phyloP scores from a whole-genome alignment of 1,139 yeast species.

The Debaryomyces fabryi region DNA sequence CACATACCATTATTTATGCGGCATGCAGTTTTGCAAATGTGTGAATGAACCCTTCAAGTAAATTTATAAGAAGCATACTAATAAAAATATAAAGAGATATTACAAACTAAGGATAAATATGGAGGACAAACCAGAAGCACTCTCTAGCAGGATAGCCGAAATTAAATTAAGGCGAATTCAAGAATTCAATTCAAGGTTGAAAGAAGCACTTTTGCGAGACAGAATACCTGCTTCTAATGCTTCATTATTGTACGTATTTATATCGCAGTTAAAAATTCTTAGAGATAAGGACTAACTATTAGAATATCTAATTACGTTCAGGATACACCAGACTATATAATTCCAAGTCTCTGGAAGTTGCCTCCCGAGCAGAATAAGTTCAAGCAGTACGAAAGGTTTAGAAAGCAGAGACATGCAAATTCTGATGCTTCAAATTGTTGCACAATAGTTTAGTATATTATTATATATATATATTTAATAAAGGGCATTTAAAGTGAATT shows the following conservation, averaged over 20 bases:
- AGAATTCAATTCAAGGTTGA: conserved; percentile 59
- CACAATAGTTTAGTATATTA: conserved; percentile 34
- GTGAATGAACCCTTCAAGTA: not conserved
- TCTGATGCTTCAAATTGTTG: conserved; percentile 42
- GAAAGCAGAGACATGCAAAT: conserved; percentile 14
- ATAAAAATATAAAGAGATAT: not conserved
- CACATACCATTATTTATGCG: not conserved
- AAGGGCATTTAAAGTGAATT: not conserved
- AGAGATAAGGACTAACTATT: conserved; percentile 15
- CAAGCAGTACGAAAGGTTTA: conserved; percentile 29
- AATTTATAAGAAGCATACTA: not conserved
- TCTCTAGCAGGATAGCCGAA: conserved; percentile 34
- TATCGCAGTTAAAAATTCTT: not conserved
- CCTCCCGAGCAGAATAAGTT: conserved; percentile 52
- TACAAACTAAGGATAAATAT: not conserved
- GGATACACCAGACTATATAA: conserved; percentile 53
- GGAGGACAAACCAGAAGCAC: conserved; percentile 19
- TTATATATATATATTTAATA: not conserved
- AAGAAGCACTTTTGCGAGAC: conserved; percentile 55
- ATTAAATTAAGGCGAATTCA: conserved; percentile 66
- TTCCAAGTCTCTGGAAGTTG: conserved; percentile 55
- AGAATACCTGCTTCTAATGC: conserved; percentile 73
- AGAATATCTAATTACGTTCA: conserved; percentile 48
- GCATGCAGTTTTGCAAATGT: conserved; percentile 5
- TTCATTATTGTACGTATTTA: conserved; percentile 41